Conservation (phyloP, 805 yeast species). For the Yamadazyma nakazawae region DNA sequence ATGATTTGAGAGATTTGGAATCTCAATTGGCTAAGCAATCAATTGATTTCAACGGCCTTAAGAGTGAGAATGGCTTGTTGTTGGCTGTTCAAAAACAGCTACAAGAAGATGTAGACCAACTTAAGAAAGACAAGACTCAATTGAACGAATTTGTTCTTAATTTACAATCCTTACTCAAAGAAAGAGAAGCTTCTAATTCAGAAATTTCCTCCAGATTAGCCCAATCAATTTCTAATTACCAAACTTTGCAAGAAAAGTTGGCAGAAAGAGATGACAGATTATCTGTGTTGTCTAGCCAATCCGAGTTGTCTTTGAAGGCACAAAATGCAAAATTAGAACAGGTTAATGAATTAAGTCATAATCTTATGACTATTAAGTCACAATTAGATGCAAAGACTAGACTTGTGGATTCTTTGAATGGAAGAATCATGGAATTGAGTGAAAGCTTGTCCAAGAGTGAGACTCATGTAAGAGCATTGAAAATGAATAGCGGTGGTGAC, state of each 20-base stretch:
- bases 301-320: conserved; percentile 52
- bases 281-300: conserved; percentile 51
- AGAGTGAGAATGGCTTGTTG: conserved; percentile 55
- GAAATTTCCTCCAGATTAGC: conserved; percentile 50
- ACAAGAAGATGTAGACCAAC: conserved; percentile 47
- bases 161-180: conserved; percentile 58
- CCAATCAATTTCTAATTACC: conserved; percentile 47
- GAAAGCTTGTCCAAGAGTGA: conserved; percentile 22
- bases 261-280: conserved; percentile 53
- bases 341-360: conserved; percentile 51
- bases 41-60: conserved; percentile 45
- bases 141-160: conserved; percentile 56
- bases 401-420: conserved; percentile 36
- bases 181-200: conserved; percentile 51
- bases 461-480: conserved; percentile 15
- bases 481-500: conserved; percentile 14
- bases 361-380: conserved; percentile 40
- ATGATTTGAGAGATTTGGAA: conserved; percentile 55
- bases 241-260: conserved; percentile 43
- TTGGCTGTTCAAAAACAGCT: conserved; percentile 48
- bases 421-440: conserved; percentile 26
- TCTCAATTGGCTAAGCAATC: conserved; percentile 42
- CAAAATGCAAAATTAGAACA: conserved; percentile 53
- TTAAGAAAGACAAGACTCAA: conserved; percentile 57
- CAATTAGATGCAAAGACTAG: conserved; percentile 40